Conservation (phyloP, 805 yeast species). For the Metschnikowia kofuensis region DNA sequence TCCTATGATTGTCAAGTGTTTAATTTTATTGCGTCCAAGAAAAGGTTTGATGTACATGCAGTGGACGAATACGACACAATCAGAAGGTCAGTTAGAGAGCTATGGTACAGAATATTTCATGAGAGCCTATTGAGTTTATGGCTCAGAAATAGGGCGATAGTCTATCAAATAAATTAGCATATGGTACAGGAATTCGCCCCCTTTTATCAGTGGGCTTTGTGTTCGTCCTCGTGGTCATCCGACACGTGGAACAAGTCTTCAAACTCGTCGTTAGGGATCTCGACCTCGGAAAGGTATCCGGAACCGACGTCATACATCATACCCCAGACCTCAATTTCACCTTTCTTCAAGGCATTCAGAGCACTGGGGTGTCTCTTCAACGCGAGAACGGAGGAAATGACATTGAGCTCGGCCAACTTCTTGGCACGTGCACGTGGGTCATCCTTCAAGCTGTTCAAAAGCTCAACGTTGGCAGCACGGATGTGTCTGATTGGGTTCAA, state of each 20-base stretch:
- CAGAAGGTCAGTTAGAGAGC: no score
- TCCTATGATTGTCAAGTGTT: no score
- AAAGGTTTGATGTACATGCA: no score
- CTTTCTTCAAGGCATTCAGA: conserved; percentile 19
- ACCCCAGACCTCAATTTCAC: conserved; percentile 23
- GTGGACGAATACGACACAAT: no score
- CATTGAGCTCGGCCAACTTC: conserved; percentile 22
- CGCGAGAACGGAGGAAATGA: conserved; percentile 18
- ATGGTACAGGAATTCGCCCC: conserved; percentile 3
- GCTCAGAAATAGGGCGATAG: not conserved
- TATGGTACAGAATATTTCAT: no score
- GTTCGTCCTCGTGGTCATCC: conserved; percentile 28
- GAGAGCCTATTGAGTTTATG: no score
- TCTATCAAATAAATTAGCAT: conserved; percentile 1
- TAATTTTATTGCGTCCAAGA: no score
- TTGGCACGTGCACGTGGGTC: conserved; percentile 18
- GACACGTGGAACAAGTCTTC: conserved; percentile 40
- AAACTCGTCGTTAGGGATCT: conserved; percentile 39
- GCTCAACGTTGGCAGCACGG: conserved; percentile 18
- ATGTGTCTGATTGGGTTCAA: conserved; percentile 22
- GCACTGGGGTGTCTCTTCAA: conserved; percentile 22
- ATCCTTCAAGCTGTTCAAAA: conserved; percentile 15
- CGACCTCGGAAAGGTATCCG: conserved; percentile 20
- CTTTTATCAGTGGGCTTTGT: conserved; percentile 20
- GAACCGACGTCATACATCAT: conserved; percentile 21